Evolutionary conservation across 495 filamentous ascomycete species (phyloP), one percentile per base, ranked within the genome.

Genomic region (Trichoderma virens): DNA sequence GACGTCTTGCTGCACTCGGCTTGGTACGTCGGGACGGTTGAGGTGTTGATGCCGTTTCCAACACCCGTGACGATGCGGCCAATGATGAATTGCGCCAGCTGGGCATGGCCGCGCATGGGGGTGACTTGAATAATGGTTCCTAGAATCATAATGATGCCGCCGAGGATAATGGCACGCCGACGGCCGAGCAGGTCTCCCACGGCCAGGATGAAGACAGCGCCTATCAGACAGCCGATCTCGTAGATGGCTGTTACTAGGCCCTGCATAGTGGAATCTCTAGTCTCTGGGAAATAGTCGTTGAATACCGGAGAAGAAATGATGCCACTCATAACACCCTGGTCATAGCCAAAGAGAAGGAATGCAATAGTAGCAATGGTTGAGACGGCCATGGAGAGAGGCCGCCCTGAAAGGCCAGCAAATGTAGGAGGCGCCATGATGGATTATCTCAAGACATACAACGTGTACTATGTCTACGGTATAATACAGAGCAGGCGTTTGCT

Each of bases 231-330:
- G 65, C 86, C 86, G 66, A 79, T 80, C n/a, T 86, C 87, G 6
- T n/a, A 88, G 78, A 70, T 88, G 87, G 35, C 86, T 86, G 64
- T 82, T 83, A 66, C 86, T 86, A 51, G 87, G 76, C 27, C 83
- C 85, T 63, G 62, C 8, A 34, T 39, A 8, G 27, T 47, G 35
- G 60, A 23, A 18, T 80, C 75, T 60, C 80, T 80, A 1, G 88
- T 89, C 47, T 85, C 85, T 14, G 84, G 83, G 69, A 93, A 91
- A 18, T 86, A 79, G 31, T 83, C 67, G 73, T 86, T 87, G 78
- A 95, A 95, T 11, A 83, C 82, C 0, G 79, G 75, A 0, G 90
- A 85, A 51, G 85, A 86, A 66, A 93, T 92, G 69, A 94, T 93
- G 62, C 90, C 90, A 66, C 82, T 85, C 90, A 93, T 94, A n/a